Evolutionary conservation across 176 grass and related monocot species (phyloP), one percentile per base, ranked within the genome.

Genomic region (Chrysopogon serrulatus): DNA sequence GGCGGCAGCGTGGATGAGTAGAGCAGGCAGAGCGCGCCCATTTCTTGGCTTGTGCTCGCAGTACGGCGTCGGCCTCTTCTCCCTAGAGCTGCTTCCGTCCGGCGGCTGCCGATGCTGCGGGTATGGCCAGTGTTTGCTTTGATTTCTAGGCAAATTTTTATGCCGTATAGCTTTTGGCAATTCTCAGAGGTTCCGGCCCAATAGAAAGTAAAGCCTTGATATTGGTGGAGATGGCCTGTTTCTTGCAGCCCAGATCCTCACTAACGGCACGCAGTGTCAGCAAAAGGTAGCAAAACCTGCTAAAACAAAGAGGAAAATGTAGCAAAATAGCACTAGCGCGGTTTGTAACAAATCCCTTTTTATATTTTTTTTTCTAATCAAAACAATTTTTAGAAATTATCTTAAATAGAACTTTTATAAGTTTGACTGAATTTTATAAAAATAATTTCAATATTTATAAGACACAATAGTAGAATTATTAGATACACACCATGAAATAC

Each of bases 1-100:
- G 34, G 51, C 42, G 70, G 81, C 62, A 63, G 53, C 23, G 71
- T 35, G 82, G 71, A 64, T 17, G 70, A 70, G 27, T 21, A 48
- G 42, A 91, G 81, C 9, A 91, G 85, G n/a, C 71, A 84, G 34
- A 65, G 89, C 63, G 81, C 89, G 81, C 71, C 89, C 89, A 88
- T 91, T 71, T 80, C 63, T 79, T n/a, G 64, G 34, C 26, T 4
- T 86, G 42, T 36, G 26, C 33, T 53, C 18, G 7, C 32, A 34
- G 79, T 26, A 81, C 68, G 39, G 2, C 67, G 36, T 41, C 23
- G 35, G 14, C 76, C 39, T 77, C 45, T 5, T 1, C 34, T 15
- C 10, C 66, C 83, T 47, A 31, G 0, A 54, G 49, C 51, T 56
- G 18, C 73, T 59, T 28, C 60, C 26, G 36, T 10, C 54, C 10